A percentile compares a stretch with the other conserved stretches of the same genome.
Evolutionary conservation across 1,139 yeast species (phyloP).

Genomic region (Nakaseomyces nivariensis): DNA sequence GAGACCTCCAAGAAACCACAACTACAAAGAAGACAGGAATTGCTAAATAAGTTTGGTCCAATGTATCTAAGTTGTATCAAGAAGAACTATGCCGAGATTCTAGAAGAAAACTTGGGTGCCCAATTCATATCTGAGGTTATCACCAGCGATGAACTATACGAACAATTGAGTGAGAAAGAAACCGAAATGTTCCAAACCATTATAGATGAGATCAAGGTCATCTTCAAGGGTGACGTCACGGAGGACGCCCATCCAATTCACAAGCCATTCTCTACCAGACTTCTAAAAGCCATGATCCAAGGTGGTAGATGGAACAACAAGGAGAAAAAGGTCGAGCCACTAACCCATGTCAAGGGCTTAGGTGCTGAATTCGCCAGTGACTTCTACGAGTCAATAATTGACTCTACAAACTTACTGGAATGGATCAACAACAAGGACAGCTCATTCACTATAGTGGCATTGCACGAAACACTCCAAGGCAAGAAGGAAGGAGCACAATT

Average conservation of each 20-base stretch:
- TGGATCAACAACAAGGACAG: slow-evolving; percentile 73
- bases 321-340: slow-evolving; percentile 40
- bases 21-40: slow-evolving; percentile 62
- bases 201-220: slow-evolving; percentile 45
- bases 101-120: slow-evolving; percentile 67
- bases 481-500: slow-evolving; percentile 37
- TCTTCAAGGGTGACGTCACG: slow-evolving; percentile 57
- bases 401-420: slow-evolving; percentile 38
- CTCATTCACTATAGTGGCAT: slow-evolving; percentile 70
- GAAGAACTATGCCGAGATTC: slow-evolving; percentile 39
- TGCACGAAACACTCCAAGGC: slow-evolving; percentile 43
- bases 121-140: slow-evolving; percentile 75
- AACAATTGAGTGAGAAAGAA: slow-evolving; percentile 37
- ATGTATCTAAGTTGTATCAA: slow-evolving; percentile 47
- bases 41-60: slow-evolving; percentile 58
- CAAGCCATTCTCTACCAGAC: slow-evolving; percentile 68
- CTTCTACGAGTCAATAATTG: slow-evolving; percentile 43
- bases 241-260: slow-evolving; percentile 61
- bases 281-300: slow-evolving; percentile 70
- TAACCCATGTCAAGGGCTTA: slow-evolving; percentile 39
- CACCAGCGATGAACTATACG: slow-evolving; percentile 44
- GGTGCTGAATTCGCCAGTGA: slow-evolving; percentile 56
- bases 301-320: slow-evolving; percentile 71
- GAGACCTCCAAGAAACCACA: slow-evolving; percentile 82
- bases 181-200: slow-evolving; percentile 39